A percentile compares a stretch with the other conserved stretches of the same genome.
Conservation (phyloP, 1,284 basidiomycete species). For the Rhodotorula sp. region DNA sequence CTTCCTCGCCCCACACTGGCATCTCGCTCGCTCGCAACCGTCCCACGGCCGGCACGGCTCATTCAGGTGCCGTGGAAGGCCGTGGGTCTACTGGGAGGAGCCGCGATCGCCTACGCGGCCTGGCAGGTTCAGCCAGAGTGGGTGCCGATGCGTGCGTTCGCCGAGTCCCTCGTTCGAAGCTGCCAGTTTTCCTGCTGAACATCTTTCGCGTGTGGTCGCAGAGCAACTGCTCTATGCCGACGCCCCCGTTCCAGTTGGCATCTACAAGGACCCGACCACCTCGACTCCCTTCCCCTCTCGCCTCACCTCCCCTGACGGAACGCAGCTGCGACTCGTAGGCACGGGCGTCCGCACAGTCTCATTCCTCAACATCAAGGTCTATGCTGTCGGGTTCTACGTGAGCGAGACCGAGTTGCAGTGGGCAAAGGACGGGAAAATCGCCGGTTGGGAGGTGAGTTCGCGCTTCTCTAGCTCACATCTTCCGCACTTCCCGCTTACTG, state of each 20-base stretch:
- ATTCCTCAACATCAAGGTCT: constrained; percentile 76
- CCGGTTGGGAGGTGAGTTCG: constrained; percentile 23
- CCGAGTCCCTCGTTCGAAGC: no score
- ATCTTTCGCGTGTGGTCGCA: neutral
- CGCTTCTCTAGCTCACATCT: neutral
- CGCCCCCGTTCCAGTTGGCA: neutral
- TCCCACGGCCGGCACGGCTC: neutral
- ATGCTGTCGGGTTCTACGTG: constrained; percentile 81
- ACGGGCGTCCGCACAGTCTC: constrained; percentile 78
- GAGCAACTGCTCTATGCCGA: constrained; percentile 23
- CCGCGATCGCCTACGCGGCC: neutral
- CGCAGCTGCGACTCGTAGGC: constrained; percentile 65
- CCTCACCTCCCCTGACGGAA: constrained; percentile 37
- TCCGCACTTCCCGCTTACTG: neutral
- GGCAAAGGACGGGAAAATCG: constrained; percentile 1
- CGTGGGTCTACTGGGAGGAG: neutral
- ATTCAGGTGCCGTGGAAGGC: neutral
- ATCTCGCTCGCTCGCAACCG: neutral
- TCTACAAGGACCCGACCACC: constrained; percentile 48
- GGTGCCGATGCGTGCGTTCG: constrained; percentile 8
- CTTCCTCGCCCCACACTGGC: neutral
- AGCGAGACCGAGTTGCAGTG: constrained; percentile 55
- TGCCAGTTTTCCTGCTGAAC: neutral
- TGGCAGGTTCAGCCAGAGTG: constrained; percentile 15
- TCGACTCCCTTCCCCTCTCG: constrained; percentile 47